These are phyloP conservation scores for Centella asiatica DNA, from an alignment of 129 eudicot genomes.

Conservation along the genomic window DNA sequence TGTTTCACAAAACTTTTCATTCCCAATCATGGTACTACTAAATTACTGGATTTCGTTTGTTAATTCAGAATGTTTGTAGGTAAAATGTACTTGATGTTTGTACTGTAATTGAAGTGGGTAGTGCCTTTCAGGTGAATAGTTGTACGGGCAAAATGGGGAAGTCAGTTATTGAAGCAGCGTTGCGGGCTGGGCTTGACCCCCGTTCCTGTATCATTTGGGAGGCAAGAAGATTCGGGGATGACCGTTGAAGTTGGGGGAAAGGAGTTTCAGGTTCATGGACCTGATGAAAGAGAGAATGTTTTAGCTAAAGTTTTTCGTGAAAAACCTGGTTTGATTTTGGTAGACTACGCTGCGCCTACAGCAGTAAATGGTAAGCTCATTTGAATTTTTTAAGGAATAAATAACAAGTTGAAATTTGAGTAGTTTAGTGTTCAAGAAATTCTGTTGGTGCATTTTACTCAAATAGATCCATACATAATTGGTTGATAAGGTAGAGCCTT, in stretches of 20 bases:
- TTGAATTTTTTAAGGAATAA: not conserved
- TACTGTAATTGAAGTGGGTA: not conserved
- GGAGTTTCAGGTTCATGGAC: conserved; percentile 63
- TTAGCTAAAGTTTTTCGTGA: conserved; percentile 41
- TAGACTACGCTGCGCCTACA: conserved; percentile 80
- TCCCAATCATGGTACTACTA: conserved; percentile 43
- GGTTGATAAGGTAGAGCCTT: too few relatives aligned
- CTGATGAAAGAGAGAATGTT: conserved; percentile 47
- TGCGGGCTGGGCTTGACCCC: conserved; percentile 65
- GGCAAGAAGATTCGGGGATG: conserved; percentile 53
- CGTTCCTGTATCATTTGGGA: conserved; percentile 67
- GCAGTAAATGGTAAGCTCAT: conserved; percentile 68
- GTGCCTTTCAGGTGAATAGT: conserved; percentile 74
- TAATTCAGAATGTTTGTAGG: not conserved
- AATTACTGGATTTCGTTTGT: not conserved
- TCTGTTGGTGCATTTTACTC: not conserved
- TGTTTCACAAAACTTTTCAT: conserved; percentile 8
- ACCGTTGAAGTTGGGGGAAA: conserved; percentile 60
- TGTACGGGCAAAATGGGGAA: conserved; percentile 86
- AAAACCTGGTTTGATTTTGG: conserved; percentile 59
- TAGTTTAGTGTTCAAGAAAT: not conserved
- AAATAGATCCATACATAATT: not conserved
- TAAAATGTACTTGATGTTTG: not conserved
- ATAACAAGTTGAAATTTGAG: not conserved
- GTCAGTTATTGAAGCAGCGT: conserved; percentile 78